A percentile compares a stretch with the other conserved stretches of the same genome.
Evolutionary conservation across 2,329 filamentous ascomycete genomes (phyloP).

Genomic region (Penicillium janthinellum): DNA sequence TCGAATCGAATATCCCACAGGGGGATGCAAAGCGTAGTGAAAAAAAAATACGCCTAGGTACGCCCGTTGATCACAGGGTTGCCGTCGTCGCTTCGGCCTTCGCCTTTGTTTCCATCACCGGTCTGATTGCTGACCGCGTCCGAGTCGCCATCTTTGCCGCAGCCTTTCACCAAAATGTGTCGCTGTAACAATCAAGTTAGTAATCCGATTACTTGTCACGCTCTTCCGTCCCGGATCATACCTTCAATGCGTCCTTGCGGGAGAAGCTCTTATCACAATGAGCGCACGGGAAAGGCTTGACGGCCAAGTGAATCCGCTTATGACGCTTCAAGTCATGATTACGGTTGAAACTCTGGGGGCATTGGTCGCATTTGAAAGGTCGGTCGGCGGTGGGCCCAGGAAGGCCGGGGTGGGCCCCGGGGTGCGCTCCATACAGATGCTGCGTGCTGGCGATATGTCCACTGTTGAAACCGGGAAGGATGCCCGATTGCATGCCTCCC

Average conservation of each 20-base stretch:
- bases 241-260: slow-evolving; percentile 94
- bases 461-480: slow-evolving; percentile 63
- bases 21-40: slow-evolving; percentile 13
- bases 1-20: slow-evolving; percentile 12
- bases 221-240: slow-evolving; percentile 48
- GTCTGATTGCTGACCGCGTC: slow-evolving; percentile 16
- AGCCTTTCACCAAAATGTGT: slow-evolving; percentile 69
- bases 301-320: slow-evolving; percentile 89
- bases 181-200: slow-evolving; percentile 47
- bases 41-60: slow-evolving; percentile 2
- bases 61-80: slow-evolving; percentile 25
- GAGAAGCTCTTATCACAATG: slow-evolving; percentile 97
- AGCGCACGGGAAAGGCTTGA: slow-evolving; percentile 91
- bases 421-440: slow-evolving; percentile 61
- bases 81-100: slow-evolving; percentile 26
- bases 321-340: slow-evolving; percentile 97
- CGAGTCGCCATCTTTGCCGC: slow-evolving; percentile 54
- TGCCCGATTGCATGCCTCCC: slow-evolving; percentile 57
- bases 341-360: slow-evolving; percentile 89
- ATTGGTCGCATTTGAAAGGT: slow-evolving; percentile 92
- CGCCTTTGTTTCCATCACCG: slow-evolving; percentile 18
- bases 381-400: slow-evolving; percentile 68
- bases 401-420: slow-evolving; percentile 59
- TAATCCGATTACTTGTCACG: neutral
- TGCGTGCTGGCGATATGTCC: slow-evolving; percentile 60